Evolutionary conservation across 768 basidiomycete genomes (phyloP).

Genomic region (Obba rivulosa): DNA sequence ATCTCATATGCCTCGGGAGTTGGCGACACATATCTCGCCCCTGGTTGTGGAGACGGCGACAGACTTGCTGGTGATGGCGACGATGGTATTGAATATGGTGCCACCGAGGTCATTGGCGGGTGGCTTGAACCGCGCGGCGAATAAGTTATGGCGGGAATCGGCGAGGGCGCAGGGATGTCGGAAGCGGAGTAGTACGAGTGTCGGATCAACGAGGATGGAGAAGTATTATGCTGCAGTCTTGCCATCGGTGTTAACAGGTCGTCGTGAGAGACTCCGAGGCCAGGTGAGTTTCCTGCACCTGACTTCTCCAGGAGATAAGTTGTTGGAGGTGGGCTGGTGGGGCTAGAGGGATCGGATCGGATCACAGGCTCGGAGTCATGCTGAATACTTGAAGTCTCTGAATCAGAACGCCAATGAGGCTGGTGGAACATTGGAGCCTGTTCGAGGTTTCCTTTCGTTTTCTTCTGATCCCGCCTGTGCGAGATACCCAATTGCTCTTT

Average conservation of each 20-base stretch:
- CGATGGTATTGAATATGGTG: constrained; percentile 9
- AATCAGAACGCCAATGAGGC: constrained; percentile 58
- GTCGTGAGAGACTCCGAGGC: constrained; percentile 6
- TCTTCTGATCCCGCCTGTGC: constrained; percentile 50
- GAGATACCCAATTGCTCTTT: constrained; percentile 75
- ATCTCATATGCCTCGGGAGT: constrained; percentile 32
- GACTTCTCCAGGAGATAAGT: constrained; percentile 8
- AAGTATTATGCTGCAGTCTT: not conserved
- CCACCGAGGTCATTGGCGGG: constrained; percentile 22
- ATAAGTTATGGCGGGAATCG: constrained; percentile 38
- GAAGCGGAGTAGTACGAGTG: constrained; percentile 57
- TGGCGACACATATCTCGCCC: constrained; percentile 21
- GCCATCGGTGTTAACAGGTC: not conserved
- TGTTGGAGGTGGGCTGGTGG: constrained; percentile 15
- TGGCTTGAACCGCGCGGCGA: constrained; percentile 18
- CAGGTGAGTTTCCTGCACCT: constrained; percentile 4
- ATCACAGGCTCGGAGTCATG: constrained; percentile 7
- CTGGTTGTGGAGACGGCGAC: constrained; percentile 14
- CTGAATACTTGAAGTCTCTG: constrained; percentile 43
- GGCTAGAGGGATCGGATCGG: constrained; percentile 6
- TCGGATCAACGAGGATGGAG: constrained; percentile 11
- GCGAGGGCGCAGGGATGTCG: constrained; percentile 50
- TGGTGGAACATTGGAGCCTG: constrained; percentile 67
- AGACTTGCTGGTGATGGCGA: constrained; percentile 4
- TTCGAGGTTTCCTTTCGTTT: constrained; percentile 42